Evolutionary conservation across 768 basidiomycete species (phyloP), one percentile per base, ranked within the genome.

Genomic region (Artomyces pyxidatus): DNA sequence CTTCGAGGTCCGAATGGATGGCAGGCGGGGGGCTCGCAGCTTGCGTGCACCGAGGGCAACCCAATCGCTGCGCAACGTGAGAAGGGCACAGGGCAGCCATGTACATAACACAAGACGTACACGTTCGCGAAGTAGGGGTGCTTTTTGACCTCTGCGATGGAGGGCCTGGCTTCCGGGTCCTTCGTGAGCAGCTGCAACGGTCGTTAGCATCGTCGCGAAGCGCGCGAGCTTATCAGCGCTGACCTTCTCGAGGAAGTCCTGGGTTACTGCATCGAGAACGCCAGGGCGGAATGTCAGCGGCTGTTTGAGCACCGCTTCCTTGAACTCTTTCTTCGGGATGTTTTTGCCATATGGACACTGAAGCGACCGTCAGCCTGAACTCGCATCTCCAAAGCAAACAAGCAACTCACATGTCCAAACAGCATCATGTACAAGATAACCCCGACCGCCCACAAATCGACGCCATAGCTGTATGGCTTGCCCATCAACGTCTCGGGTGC

Each of bases 361-460:
- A 27, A 9, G 4, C 29, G 23, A 6, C 30, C 17, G 10, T 16
- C 29, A 9, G 29, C 9, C 25, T 4, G 6, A 23, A 14, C 16
- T 7, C 9, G 7, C 25, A 11, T 9, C 42, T 4, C 19, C 6
- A 43, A n/a, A 3, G 22, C 25, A n/a, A 4, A 42, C 14, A 14
- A 43, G 9, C 4, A 14, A 40, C 46, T 38, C 26, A 47, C 46
- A 14, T 30, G 25, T 11, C 38, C 46, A 26, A 21, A 38, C 6
- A 38, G 23, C 46, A 47, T 47, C 21, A 47, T 16, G 28, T 47
- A 22, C 37, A 47, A 17, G n/a, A 47, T 30, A 25, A 47, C 46
- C n/a, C 46, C 46, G 10, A 47, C 22, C 12, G 46, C 35, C 46
- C 46, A 47, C 11, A 47, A 19, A 39, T 47, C 46, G 37, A 40